These are phyloP conservation scores for Bromus sterilis DNA, from an alignment of 176 grass and related monocot genomes.

Conservation along the genomic window DNA sequence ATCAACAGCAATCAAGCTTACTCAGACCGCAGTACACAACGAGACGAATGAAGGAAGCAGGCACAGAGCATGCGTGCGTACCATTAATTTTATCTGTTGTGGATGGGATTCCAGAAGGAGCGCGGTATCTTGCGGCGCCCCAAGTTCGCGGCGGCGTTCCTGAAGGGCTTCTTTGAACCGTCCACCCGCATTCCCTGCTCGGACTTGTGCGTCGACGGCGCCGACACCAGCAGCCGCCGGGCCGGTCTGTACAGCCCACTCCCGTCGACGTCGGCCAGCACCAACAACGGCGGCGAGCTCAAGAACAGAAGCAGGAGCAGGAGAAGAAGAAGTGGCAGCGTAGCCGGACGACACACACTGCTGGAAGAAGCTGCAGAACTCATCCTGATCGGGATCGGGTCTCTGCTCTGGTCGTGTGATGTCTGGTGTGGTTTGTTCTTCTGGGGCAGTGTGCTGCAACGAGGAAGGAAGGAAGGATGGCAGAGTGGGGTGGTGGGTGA, in stretches of 20 bases:
- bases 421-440: neutral
- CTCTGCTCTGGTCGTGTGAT: neutral
- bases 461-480: neutral
- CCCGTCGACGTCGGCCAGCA: neutral
- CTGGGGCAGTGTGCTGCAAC: slow-evolving; percentile 25
- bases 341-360: neutral
- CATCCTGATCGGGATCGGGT: neutral
- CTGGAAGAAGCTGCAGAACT: neutral
- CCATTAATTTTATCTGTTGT: slow-evolving; percentile 23
- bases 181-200: slow-evolving; percentile 27
- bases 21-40: neutral
- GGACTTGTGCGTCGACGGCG: slow-evolving; percentile 8
- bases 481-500: neutral
- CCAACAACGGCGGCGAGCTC: neutral
- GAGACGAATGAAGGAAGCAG: neutral
- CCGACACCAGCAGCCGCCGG: slow-evolving; percentile 29
- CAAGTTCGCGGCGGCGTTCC: slow-evolving; percentile 24
- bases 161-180: neutral
- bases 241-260: neutral
- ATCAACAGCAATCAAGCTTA: neutral
- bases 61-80: neutral
- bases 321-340: neutral
- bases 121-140: slow-evolving; percentile 12
- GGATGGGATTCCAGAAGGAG: slow-evolving; percentile 41
- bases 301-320: neutral